Conservation (phyloP, 164 flowering plant genomes). For the Aristolochia contorta region DNA sequence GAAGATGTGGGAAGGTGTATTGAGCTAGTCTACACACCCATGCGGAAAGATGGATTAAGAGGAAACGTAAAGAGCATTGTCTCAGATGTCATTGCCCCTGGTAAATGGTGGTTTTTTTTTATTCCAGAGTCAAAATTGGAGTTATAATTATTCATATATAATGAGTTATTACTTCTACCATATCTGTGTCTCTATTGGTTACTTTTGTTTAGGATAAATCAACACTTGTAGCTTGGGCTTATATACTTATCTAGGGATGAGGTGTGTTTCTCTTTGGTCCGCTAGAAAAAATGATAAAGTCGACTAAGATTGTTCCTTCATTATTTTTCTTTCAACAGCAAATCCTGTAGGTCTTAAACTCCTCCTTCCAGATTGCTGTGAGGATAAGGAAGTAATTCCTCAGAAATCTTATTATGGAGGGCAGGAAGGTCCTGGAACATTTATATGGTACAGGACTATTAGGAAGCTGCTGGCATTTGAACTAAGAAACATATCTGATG, state of each 20-base stretch:
- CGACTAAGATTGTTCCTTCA: too few relatives aligned
- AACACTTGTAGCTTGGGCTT: too few relatives aligned
- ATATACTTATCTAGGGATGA: too few relatives aligned
- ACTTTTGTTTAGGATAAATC: too few relatives aligned
- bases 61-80: conserved; percentile 49
- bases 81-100: conserved; percentile 71
- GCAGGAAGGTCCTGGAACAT: conserved; percentile 73
- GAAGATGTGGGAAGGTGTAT: conserved; percentile 70
- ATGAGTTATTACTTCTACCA: too few relatives aligned
- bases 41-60: conserved; percentile 63
- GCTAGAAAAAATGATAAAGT: too few relatives aligned
- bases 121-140: not conserved
- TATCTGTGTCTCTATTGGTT: too few relatives aligned
- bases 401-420: conserved; percentile 80
- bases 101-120: conserved; percentile 27
- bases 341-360: conserved; percentile 79
- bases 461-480: conserved; percentile 44
- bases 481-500: conserved; percentile 31
- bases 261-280: too few relatives aligned
- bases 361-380: conserved; percentile 56
- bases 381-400: conserved; percentile 62
- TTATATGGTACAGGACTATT: conserved; percentile 64
- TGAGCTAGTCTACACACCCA: conserved; percentile 78
- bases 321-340: conserved; percentile 31
- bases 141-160: too few relatives aligned